Evolutionary conservation across 257 asterid genomes (phyloP).

Genomic region (Euphrasia confusa): DNA sequence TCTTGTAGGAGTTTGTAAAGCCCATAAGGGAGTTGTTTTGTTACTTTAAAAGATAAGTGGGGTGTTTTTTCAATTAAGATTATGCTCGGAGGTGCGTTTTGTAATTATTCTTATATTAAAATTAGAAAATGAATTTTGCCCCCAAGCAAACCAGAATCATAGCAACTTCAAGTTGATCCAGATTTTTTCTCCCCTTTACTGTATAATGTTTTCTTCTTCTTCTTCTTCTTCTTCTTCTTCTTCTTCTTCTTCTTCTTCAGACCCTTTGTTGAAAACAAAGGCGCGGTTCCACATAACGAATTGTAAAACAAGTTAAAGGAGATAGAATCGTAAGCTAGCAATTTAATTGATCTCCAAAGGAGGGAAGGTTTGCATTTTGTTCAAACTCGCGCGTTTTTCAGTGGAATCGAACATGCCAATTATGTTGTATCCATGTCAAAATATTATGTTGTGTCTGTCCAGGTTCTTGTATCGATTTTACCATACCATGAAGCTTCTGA

Average conservation of each 20-base stretch:
- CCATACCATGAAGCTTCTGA: constrained; percentile 61
- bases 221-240: no score
- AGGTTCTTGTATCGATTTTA: constrained; percentile 54
- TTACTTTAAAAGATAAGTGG: not conserved
- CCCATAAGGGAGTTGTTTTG: not conserved
- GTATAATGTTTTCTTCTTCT: no score
- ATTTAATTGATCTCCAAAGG: constrained; percentile 58
- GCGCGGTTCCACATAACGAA: constrained; percentile 51
- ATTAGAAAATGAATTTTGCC: not conserved
- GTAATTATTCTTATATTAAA: not conserved
- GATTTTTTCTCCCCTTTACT: not conserved
- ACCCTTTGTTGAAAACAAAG: constrained; percentile 82
- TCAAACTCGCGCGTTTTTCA: not conserved
- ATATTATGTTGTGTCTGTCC: constrained; percentile 17
- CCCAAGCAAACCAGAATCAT: not conserved
- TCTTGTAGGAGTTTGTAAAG: not conserved
- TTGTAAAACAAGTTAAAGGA: constrained; percentile 52
- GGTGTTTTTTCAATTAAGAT: not conserved
- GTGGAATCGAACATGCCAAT: not conserved
- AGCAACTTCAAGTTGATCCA: not conserved
- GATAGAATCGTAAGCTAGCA: constrained; percentile 57
- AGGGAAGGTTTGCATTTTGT: constrained; percentile 47
- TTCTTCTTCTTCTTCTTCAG: constrained; percentile 32
- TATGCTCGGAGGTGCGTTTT: not conserved
- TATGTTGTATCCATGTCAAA: not conserved